Conservation (phyloP, 2,329 filamentous ascomycete genomes). For the Fusarium sp. region DNA sequence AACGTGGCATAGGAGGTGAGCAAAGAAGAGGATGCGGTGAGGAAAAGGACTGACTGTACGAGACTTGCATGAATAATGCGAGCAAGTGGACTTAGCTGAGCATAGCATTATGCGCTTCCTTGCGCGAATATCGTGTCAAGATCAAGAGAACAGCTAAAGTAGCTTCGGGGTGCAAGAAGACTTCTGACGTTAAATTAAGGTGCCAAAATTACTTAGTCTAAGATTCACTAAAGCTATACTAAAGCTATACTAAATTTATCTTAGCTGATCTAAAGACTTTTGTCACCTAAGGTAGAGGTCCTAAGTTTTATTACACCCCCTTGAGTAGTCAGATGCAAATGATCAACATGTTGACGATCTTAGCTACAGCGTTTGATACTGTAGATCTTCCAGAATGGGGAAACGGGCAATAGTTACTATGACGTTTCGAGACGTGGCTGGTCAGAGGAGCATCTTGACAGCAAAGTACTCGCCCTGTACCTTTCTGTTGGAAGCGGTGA, state of each 20-base stretch:
- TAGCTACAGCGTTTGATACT: constrained; percentile 3
- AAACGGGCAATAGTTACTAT: not conserved
- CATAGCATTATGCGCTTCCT: not conserved
- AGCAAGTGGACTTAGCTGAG: not conserved
- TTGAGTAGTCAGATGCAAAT: not conserved
- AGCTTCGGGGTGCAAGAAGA: too few species aligned
- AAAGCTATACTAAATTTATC: too few species aligned
- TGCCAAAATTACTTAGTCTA: too few species aligned
- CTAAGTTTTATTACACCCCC: too few species aligned
- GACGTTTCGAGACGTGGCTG: constrained; percentile 9
- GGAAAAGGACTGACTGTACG: constrained; percentile 4
- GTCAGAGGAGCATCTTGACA: not conserved
- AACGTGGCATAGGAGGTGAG: constrained; percentile 4
- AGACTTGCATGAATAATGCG: constrained; percentile 21
- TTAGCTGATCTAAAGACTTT: too few species aligned
- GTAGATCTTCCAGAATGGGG: constrained; percentile 12
- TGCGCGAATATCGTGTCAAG: not conserved
- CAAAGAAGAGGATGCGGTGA: constrained; percentile 34
- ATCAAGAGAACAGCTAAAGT: not conserved
- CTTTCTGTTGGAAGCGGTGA: constrained; percentile 9
- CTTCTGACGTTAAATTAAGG: too few species aligned
- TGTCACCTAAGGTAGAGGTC: too few species aligned
- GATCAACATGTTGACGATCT: not conserved
- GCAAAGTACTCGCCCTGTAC: constrained; percentile 18
- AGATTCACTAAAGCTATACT: too few species aligned